Evolutionary conservation across 2,329 filamentous ascomycete species (phyloP), one percentile per base, ranked within the genome.

Genomic region (Penicillium concentricum): DNA sequence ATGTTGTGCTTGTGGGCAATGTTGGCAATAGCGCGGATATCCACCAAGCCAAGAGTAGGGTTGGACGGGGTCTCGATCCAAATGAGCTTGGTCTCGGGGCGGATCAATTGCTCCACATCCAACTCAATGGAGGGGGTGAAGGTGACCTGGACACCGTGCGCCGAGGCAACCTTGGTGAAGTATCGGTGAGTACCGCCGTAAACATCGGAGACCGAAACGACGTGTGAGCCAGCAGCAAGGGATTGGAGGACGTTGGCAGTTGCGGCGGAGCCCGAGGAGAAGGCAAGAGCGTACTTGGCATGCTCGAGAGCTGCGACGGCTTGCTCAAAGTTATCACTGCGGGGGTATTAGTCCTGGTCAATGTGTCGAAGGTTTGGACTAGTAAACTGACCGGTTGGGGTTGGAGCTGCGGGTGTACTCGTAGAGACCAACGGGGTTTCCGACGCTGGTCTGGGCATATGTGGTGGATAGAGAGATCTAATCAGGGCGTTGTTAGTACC

Each of bases 31-130:
- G 90, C 88, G 67, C 90, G 83, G 72, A 99, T 96, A 77, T 99
- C 93, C 63, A 97, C 93, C 46, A 99, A 84, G 28, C 90, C 87
- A 56, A 99, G 82, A 7, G 94, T 99, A 0, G 94, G 94, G 79
- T 99, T 99, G 67, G 90, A 94, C 24, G 94, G 94, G 10, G 86
- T 88, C 79, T 99, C 92, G 71, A 99, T 97, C 94, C 94, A 99
- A 71, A 99, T 88, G 60, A 99, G 82, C 74, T 93, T 95, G 51
- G 94, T 99, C 75, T 93, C 87, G 9, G 89, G 85, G 32, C 87
- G 89, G 72, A 99, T 95, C 78, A 97, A 84, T 65, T 87, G 84
- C 63, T 84, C 84, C 65, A 97, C 87, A 72, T 97, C 91, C 61
- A 91, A 81, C 78, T 96, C 93, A 70, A 99, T 95, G 76, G 87